Evolutionary conservation across 2,329 filamentous ascomycete genomes (phyloP).

Genomic region (Diplodia intermedia): DNA sequence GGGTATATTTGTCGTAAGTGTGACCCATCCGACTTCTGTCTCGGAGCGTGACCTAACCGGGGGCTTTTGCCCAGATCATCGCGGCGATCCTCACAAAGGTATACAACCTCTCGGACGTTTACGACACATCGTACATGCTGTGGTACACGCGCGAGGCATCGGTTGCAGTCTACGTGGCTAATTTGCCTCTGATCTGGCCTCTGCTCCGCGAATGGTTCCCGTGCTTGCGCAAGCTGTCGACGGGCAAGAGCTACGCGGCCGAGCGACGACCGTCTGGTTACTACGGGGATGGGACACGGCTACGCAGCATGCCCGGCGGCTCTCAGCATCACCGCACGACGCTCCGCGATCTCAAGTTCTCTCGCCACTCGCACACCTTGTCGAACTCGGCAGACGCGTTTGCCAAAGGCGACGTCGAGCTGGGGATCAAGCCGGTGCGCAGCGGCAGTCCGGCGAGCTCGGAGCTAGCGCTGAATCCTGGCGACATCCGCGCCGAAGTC

Average conservation of each 20-base stretch:
- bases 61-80: constrained; percentile 41
- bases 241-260: constrained; percentile 5
- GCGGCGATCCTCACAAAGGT: constrained; percentile 57
- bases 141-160: constrained; percentile 64
- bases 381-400: background rate
- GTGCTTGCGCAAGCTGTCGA: constrained; percentile 38
- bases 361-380: background rate
- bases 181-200: constrained; percentile 62
- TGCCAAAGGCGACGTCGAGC: constrained; percentile 13
- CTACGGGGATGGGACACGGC: constrained; percentile 1
- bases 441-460: constrained; percentile 20
- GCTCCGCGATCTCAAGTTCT: constrained; percentile 1
- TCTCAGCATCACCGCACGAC: background rate
- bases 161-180: constrained; percentile 61
- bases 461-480: constrained; percentile 23
- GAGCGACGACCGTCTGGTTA: background rate
- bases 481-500: constrained; percentile 14
- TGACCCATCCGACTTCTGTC: constrained; percentile 50
- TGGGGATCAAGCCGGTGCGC: constrained; percentile 16
- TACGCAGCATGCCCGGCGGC: constrained; percentile 4
- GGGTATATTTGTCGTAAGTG: constrained; percentile 57
- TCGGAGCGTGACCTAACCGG: background rate
- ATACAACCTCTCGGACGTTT: constrained; percentile 54
- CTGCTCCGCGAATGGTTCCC: constrained; percentile 55
- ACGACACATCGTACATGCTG: constrained; percentile 43